Conservation (phyloP, 2,329 filamentous ascomycete species). For the Aspergillus niger region DNA sequence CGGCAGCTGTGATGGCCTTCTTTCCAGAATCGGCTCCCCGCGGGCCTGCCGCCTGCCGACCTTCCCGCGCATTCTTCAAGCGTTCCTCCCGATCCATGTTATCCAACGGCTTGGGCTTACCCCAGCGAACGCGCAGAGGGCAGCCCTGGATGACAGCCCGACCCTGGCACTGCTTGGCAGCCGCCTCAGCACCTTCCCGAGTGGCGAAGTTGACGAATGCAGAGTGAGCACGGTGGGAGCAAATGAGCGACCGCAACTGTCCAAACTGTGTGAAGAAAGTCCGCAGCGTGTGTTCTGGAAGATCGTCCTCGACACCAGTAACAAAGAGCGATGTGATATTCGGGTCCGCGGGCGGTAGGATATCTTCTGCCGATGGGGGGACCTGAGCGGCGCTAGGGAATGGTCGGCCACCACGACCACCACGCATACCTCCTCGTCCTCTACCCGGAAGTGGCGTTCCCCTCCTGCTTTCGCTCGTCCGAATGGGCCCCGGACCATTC, state of each 20-base stretch:
- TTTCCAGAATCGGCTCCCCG: constrained; percentile 42
- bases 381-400: constrained; percentile 73
- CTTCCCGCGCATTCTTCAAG: constrained; percentile 77
- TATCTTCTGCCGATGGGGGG: constrained; percentile 81
- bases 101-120: constrained; percentile 85
- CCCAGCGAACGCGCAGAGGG: constrained; percentile 88
- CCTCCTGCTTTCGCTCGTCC: constrained; percentile 64
- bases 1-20: constrained; percentile 40
- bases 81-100: constrained; percentile 87
- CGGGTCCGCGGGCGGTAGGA: constrained; percentile 76
- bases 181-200: constrained; percentile 79
- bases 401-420: constrained; percentile 54
- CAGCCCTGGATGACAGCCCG: constrained; percentile 88
- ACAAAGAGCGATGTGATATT: constrained; percentile 93
- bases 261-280: constrained; percentile 88
- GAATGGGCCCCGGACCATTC: constrained; percentile 65
- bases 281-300: constrained; percentile 88
- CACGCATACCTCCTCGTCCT: constrained; percentile 51
- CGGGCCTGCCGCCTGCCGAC: constrained; percentile 60
- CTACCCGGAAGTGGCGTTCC: constrained; percentile 42
- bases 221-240: constrained; percentile 95
- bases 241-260: constrained; percentile 87
- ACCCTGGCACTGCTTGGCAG: constrained; percentile 81
- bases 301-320: constrained; percentile 92
- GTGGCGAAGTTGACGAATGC: constrained; percentile 95